A percentile compares a stretch with the other conserved stretches of the same genome.
These are phyloP conservation scores for Drechslerella dactyloides DNA, from an alignment of 2,329 filamentous ascomycete species.

Conservation along the genomic window DNA sequence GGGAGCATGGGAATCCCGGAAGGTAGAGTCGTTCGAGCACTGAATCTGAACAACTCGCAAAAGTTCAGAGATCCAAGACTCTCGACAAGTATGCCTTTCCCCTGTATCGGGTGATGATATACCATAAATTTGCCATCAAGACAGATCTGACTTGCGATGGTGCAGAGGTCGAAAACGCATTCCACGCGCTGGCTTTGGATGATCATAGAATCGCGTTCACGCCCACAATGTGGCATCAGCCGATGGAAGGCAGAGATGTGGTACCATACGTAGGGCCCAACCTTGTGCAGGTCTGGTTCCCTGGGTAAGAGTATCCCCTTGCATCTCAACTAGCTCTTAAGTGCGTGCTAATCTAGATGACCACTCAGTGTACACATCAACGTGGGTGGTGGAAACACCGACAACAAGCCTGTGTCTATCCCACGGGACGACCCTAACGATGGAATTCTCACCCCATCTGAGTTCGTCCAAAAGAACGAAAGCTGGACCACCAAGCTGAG, in stretches of 20 bases:
- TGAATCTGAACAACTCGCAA: conserved; percentile 49
- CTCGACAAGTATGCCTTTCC: conserved; percentile 24
- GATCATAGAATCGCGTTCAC: conserved; percentile 60
- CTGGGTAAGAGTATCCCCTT: conserved; percentile 18
- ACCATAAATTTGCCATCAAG: not conserved
- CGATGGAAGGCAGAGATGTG: conserved; percentile 54
- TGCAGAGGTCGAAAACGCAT: conserved; percentile 57
- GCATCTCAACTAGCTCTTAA: not conserved
- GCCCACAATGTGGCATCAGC: conserved; percentile 64
- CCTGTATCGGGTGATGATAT: not conserved
- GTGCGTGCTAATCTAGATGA: not conserved
- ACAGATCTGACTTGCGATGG: conserved; percentile 27
- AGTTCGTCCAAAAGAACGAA: conserved; percentile 46
- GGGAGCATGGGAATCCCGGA: conserved; percentile 57
- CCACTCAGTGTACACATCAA: conserved; percentile 62
- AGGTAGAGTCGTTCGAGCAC: conserved; percentile 50
- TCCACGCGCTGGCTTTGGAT: conserved; percentile 59
- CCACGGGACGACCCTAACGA: conserved; percentile 44
- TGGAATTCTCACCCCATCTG: conserved; percentile 27
- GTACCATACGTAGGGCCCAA: conserved; percentile 43
- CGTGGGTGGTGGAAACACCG: conserved; percentile 61
- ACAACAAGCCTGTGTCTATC: conserved; percentile 46
- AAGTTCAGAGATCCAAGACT: conserved; percentile 46
- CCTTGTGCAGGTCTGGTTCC: conserved; percentile 47
- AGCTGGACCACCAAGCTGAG: conserved; percentile 12